Base-by-base conservation (phyloP, 1,284 basidiomycete genomes). In the Heterobasidion irregulare region DNA sequence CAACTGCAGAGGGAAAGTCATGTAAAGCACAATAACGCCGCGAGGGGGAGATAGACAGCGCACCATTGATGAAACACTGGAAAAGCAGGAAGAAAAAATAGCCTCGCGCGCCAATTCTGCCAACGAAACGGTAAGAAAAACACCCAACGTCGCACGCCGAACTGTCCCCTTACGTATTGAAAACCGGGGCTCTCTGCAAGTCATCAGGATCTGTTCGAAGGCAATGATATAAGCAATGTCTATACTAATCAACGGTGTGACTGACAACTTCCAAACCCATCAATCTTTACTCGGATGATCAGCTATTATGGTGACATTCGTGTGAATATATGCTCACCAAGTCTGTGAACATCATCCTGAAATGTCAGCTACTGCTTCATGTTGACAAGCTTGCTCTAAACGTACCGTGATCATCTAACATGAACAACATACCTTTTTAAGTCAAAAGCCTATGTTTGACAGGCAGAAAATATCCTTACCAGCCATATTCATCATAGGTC, bases 1-100 rank as follows among this genome's bases (percentile, higher is more conserved):
- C 80, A 58, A 86, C 87, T 88, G 61, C 26, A 49, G 41, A 48
- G 15, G 38, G 6, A 1, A 33, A 50, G 44, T 56, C 47, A 36
- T 55, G 18, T 18, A 18, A 18, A 18, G 18, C 18, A 18, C 18
- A 18, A 18, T 18, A 18, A 18, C 18, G 18, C 18, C 18, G 18
- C 18, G 18, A 49, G 32, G 53, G 33, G 51, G 19, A 35, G 45
- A 54, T 43, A 9, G 33, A 62, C 33, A 12, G 63, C 80, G 62
- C 63, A 88, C 89, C 78, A 59, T 87, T 86, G 61, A 91, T 83
- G 69, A 96, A 96, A 60, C 92, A 89, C 64, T 97, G 94, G 75
- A 98, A 97, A 0, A 97, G 73, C 16, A 96, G 75, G 72, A 84
- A 98, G 75, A 89, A 94, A 69, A 95, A 95, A 70, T 94, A 95